phyloP scores from a whole-genome alignment of 2,329 filamentous ascomycete genomes.

The Phyllachora maydis region DNA sequence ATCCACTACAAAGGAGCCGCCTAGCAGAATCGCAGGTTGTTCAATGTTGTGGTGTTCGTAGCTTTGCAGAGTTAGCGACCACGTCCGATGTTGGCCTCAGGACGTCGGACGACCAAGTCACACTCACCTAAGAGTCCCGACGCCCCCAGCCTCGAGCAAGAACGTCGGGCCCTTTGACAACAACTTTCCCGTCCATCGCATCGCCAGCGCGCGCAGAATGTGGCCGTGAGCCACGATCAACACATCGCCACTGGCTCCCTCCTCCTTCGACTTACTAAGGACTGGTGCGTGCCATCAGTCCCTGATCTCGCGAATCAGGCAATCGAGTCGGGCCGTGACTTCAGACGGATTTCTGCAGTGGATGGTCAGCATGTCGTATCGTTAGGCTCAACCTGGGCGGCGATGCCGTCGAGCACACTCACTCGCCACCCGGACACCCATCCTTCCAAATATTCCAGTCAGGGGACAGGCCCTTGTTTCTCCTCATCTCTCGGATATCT shows the following conservation, averaged over 20 bases:
- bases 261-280: slow-evolving; percentile 28
- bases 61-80: too few species aligned
- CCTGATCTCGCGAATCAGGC: slow-evolving; percentile 55
- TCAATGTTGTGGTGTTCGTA: slow-evolving; percentile 65
- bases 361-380: slow-evolving; percentile 1
- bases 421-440: slow-evolving; percentile 73
- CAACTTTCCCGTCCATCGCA: slow-evolving; percentile 60
- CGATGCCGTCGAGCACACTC: slow-evolving; percentile 13
- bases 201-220: slow-evolving; percentile 71
- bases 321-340: slow-evolving; percentile 52
- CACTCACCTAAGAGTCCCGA: slow-evolving; percentile 56
- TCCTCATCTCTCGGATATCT: slow-evolving; percentile 40
- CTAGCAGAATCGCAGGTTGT: slow-evolving; percentile 62
- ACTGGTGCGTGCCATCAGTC: slow-evolving; percentile 39
- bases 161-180: slow-evolving; percentile 59
- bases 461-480: slow-evolving; percentile 31
- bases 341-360: slow-evolving; percentile 44
- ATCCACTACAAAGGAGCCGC: slow-evolving; percentile 46
- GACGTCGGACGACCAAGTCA: background rate
- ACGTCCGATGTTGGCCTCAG: slow-evolving; percentile 4
- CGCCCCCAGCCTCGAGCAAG: slow-evolving; percentile 73
- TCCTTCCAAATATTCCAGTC: slow-evolving; percentile 81
- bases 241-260: slow-evolving; percentile 32
- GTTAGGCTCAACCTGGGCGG: background rate
- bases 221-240: slow-evolving; percentile 78